phyloP scores from a whole-genome alignment of 306 rosid genomes.

The Citrullus mucosospermus region DNA sequence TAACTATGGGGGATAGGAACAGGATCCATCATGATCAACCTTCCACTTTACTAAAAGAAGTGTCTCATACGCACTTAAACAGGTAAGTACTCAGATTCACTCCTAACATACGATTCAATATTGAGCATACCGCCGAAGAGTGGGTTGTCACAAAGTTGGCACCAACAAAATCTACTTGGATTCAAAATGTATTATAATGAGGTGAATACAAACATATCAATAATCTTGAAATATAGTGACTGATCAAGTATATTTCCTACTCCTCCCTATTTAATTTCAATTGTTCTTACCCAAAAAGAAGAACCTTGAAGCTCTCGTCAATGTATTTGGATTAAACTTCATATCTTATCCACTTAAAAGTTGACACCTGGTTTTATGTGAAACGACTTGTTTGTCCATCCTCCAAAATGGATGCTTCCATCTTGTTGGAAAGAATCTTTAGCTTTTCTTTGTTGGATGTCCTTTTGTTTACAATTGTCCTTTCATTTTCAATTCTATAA shows the following conservation, averaged over 20 bases:
- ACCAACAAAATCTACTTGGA: neutral
- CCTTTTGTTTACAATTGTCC: neutral
- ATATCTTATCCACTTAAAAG: neutral
- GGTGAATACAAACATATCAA: too few species aligned
- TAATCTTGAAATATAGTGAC: too few species aligned
- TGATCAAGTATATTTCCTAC: too few species aligned
- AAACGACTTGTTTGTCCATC: neutral
- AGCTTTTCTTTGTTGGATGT: neutral
- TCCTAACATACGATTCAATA: too few species aligned
- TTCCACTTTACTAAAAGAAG: too few species aligned
- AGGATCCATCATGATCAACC: too few species aligned
- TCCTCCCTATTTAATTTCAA: neutral
- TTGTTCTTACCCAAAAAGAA: neutral
- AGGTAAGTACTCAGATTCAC: too few species aligned
- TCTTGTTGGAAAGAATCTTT: neutral
- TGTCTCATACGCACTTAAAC: too few species aligned
- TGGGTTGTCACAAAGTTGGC: neutral
- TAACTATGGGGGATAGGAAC: too few species aligned
- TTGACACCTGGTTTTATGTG: neutral
- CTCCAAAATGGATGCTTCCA: neutral
- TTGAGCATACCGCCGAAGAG: too few species aligned
- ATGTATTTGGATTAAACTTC: neutral
- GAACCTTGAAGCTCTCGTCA: neutral
- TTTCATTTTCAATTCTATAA: neutral
- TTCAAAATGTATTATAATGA: too few species aligned